Evolutionary conservation across 331 rosid genomes (phyloP).

Genomic region (Malus hybrid): DNA sequence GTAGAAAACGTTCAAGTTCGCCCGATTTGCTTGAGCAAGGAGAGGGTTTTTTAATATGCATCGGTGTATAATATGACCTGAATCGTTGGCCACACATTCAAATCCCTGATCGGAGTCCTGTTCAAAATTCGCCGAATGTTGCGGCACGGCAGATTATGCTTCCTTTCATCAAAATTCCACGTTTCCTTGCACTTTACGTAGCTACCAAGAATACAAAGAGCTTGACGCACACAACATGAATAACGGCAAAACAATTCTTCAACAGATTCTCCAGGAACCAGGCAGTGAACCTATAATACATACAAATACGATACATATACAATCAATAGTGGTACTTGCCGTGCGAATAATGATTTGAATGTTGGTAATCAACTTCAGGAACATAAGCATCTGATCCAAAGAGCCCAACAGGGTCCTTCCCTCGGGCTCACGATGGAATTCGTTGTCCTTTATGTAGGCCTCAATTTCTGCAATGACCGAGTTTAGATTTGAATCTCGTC

Average conservation of each 20-base stretch:
- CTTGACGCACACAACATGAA: neutral
- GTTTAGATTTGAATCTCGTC: conserved; percentile 23
- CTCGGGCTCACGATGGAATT: conserved; percentile 54
- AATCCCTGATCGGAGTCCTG: too few species aligned
- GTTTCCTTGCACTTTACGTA: neutral
- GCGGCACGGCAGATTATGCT: too few species aligned
- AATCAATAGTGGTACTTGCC: neutral
- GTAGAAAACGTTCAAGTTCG: too few species aligned
- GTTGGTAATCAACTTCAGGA: conserved; percentile 11
- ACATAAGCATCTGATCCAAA: conserved; percentile 32
- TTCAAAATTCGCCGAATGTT: too few species aligned
- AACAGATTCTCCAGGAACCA: neutral
- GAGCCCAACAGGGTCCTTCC: conserved; percentile 49
- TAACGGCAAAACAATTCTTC: neutral
- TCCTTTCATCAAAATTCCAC: neutral
- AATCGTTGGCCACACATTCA: too few species aligned
- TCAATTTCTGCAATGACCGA: conserved; percentile 35
- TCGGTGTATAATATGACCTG: too few species aligned
- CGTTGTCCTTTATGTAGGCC: conserved; percentile 49
- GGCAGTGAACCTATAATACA: neutral
- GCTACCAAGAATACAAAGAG: neutral
- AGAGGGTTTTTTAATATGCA: too few species aligned
- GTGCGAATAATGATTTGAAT: neutral
- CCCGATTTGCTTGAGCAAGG: too few species aligned
- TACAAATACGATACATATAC: neutral